Evolutionary conservation across 1,139 yeast species (phyloP).

Genomic region (Ashbya aceris): DNA sequence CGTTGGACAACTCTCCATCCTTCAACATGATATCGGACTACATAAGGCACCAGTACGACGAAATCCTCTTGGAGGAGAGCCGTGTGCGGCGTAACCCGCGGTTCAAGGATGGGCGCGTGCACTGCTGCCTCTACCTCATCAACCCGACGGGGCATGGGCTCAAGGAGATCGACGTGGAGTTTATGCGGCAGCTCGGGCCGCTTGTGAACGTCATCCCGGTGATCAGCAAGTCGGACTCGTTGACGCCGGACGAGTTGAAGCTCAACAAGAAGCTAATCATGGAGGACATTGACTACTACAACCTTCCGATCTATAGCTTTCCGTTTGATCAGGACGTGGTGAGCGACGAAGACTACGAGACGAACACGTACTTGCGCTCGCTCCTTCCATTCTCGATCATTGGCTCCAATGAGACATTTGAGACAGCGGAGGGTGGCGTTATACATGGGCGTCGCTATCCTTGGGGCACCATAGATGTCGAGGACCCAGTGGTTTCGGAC

Average conservation of each 20-base stretch:
- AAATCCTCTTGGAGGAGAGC: constrained; percentile 83
- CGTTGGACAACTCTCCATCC: constrained; percentile 52
- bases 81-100: constrained; percentile 82
- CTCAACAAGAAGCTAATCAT: constrained; percentile 53
- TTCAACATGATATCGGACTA: constrained; percentile 62
- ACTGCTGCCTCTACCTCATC: constrained; percentile 61
- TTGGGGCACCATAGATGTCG: constrained; percentile 89
- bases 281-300: constrained; percentile 66
- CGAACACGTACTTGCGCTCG: constrained; percentile 65
- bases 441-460: constrained; percentile 84
- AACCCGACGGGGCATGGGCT: constrained; percentile 73
- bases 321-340: constrained; percentile 52
- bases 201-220: constrained; percentile 86
- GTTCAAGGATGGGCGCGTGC: constrained; percentile 70
- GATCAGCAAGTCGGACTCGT: constrained; percentile 76
- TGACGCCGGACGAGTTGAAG: constrained; percentile 66
- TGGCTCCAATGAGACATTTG: constrained; percentile 57
- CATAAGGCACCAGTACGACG: constrained; percentile 75
- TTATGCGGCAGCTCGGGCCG: constrained; percentile 68
- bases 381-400: constrained; percentile 84
- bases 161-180: constrained; percentile 64
- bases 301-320: constrained; percentile 80
- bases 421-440: constrained; percentile 46
- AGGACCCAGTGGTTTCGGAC: constrained; percentile 76
- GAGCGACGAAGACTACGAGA: constrained; percentile 72